phyloP scores from a whole-genome alignment of 768 basidiomycete species.

The Boletus rubropictus region DNA sequence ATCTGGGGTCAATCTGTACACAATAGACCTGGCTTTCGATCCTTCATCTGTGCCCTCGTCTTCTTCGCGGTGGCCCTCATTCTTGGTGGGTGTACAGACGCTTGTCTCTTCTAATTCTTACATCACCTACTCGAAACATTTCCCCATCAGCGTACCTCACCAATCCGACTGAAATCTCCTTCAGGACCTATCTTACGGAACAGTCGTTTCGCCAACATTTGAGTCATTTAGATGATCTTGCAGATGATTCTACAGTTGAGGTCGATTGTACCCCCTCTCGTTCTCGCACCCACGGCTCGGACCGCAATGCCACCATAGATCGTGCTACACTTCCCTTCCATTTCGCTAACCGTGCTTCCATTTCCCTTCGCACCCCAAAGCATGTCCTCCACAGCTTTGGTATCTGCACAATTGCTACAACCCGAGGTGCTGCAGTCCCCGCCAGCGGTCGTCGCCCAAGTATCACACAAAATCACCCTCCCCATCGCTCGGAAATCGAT shows the following conservation, averaged over 20 bases:
- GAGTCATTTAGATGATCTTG: constrained; percentile 69
- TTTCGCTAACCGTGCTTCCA: constrained; percentile 88
- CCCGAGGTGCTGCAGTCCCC: constrained; percentile 27
- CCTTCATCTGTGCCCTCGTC: constrained; percentile 64
- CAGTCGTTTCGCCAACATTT: constrained; percentile 94
- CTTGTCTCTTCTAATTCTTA: background rate
- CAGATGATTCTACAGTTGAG: constrained; percentile 44
- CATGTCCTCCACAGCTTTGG: constrained; percentile 83
- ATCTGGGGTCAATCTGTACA: constrained; percentile 46
- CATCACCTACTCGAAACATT: background rate
- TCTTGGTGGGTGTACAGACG: constrained; percentile 49
- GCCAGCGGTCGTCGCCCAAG: constrained; percentile 57
- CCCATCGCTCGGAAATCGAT: constrained; percentile 34
- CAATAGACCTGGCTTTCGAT: constrained; percentile 60
- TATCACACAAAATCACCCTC: constrained; percentile 15
- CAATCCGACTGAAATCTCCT: constrained; percentile 90
- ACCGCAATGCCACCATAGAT: constrained; percentile 17
- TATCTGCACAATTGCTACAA: constrained; percentile 75
- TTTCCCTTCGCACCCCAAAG: constrained; percentile 88
- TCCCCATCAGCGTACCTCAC: constrained; percentile 75
- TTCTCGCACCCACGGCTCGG: constrained; percentile 23
- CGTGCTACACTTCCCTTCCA: constrained; percentile 47
- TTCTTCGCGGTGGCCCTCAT: constrained; percentile 64
- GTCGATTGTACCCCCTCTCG: constrained; percentile 26
- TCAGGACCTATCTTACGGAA: constrained; percentile 93